These are phyloP conservation scores for Moricandia moricandioides DNA, from an alignment of 345 rosid genomes.

Conservation along the genomic window DNA sequence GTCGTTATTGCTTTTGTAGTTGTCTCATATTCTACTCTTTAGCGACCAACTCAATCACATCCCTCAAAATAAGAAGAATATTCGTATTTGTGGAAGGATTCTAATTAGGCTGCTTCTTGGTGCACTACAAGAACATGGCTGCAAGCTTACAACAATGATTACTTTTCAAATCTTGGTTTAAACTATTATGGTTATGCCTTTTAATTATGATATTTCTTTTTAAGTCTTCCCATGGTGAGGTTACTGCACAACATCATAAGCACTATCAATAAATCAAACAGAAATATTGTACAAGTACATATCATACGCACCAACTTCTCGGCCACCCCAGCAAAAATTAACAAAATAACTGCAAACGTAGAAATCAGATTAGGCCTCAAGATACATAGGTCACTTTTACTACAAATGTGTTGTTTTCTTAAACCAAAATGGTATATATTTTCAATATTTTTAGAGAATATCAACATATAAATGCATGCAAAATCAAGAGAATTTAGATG, in stretches of 20 bases:
- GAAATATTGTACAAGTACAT: neutral
- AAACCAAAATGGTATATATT: neutral
- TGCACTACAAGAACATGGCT: conserved; percentile 6
- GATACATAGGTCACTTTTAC: neutral
- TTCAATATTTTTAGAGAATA: too few species aligned
- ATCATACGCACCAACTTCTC: conserved; percentile 1
- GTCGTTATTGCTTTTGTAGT: neutral
- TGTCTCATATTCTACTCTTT: neutral
- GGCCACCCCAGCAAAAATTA: neutral
- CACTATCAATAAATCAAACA: neutral
- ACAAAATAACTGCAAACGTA: neutral
- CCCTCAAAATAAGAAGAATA: conserved; percentile 3
- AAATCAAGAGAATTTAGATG: conserved; percentile 9
- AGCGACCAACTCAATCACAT: neutral
- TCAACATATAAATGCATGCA: conserved; percentile 3
- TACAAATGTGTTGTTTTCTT: neutral
- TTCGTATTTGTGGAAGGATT: neutral
- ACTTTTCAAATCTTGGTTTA: neutral
- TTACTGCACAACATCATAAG: neutral
- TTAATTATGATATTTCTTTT: neutral
- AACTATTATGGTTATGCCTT: neutral
- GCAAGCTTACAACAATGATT: neutral
- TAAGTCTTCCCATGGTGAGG: neutral
- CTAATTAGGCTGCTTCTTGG: neutral
- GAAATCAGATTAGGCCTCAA: neutral